These are phyloP conservation scores for Eleusine coracana DNA, from an alignment of 176 grass and related monocot genomes.

Conservation along the genomic window DNA sequence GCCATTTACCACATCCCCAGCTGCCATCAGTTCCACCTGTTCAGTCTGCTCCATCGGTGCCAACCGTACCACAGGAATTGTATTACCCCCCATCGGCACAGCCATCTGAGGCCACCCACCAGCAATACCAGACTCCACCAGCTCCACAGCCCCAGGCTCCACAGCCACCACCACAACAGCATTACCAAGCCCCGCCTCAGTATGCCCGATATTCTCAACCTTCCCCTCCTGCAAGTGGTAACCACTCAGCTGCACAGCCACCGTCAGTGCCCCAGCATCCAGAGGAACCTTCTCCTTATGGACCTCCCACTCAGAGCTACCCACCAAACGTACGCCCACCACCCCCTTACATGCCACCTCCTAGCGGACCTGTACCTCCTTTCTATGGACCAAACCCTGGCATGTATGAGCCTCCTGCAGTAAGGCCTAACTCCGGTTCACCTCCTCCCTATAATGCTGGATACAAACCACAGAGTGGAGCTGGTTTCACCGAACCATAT, in stretches of 20 bases:
- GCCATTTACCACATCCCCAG: conserved; percentile 48
- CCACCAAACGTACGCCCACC: conserved; percentile 52
- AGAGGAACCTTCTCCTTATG: conserved; percentile 63
- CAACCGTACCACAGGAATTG: conserved; percentile 48
- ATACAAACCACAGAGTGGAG: conserved; percentile 55
- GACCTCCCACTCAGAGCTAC: conserved; percentile 57
- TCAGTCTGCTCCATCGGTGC: conserved; percentile 23
- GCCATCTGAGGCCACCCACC: conserved; percentile 50
- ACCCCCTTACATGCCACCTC: conserved; percentile 55
- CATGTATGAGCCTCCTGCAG: conserved; percentile 57
- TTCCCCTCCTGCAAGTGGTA: conserved; percentile 41
- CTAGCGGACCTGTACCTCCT: conserved; percentile 50
- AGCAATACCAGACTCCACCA: conserved; percentile 60
- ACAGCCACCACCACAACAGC: conserved; percentile 25
- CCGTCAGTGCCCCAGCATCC: conserved; percentile 43
- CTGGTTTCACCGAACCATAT: conserved; percentile 60
- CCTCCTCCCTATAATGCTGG: conserved; percentile 52
- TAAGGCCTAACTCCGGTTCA: conserved; percentile 52
- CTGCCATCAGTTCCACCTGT: conserved; percentile 43
- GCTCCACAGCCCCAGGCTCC: conserved; percentile 31
- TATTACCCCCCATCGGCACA: conserved; percentile 58
- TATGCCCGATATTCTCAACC: conserved; percentile 63
- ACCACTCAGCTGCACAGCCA: conserved; percentile 46
- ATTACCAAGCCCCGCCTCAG: conserved; percentile 52
- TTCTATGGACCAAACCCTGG: conserved; percentile 64